These are phyloP conservation scores for Phytophthora nicotianae DNA, from an alignment of 352 stramenopile species.

Conservation along the genomic window DNA sequence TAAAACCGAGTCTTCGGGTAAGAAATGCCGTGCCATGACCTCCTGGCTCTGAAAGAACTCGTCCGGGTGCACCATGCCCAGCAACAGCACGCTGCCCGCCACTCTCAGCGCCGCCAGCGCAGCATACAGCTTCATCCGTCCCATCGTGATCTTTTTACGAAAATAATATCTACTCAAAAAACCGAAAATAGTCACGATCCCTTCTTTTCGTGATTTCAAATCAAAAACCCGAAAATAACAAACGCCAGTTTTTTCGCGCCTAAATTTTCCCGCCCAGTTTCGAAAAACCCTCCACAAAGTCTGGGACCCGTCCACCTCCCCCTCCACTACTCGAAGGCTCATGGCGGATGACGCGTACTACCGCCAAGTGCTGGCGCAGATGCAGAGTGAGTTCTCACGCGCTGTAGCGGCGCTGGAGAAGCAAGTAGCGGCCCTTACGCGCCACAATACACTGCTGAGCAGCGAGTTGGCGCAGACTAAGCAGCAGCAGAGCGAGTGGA, in stretches of 20 bases:
- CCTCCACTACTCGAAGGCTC: background rate
- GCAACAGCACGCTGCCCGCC: conserved; percentile 29
- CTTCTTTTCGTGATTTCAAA: conserved; percentile 10
- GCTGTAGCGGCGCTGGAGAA: conserved; percentile 62
- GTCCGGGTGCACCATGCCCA: conserved; percentile 79
- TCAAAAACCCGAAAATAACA: background rate
- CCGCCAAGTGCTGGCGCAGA: conserved; percentile 54
- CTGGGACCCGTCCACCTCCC: conserved; percentile 23
- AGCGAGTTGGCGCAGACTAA: conserved; percentile 27
- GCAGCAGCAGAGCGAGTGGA: conserved; percentile 15
- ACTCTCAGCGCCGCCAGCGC: conserved; percentile 51
- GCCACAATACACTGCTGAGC: conserved; percentile 58
- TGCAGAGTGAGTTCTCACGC: conserved; percentile 67
- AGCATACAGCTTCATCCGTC: conserved; percentile 29
- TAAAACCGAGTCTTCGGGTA: conserved; percentile 26
- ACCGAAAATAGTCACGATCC: conserved; percentile 8
- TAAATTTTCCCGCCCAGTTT: conserved; percentile 10
- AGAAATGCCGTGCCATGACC: conserved; percentile 67
- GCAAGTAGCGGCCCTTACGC: conserved; percentile 47
- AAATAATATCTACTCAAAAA: background rate
- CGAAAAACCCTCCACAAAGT: conserved; percentile 1
- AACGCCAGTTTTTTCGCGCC: conserved; percentile 12
- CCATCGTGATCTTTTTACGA: conserved; percentile 5
- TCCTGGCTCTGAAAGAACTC: conserved; percentile 91
- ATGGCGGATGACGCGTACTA: conserved; percentile 47